phyloP scores from a whole-genome alignment of 495 filamentous ascomycete genomes.

The Peziza echinospora region DNA sequence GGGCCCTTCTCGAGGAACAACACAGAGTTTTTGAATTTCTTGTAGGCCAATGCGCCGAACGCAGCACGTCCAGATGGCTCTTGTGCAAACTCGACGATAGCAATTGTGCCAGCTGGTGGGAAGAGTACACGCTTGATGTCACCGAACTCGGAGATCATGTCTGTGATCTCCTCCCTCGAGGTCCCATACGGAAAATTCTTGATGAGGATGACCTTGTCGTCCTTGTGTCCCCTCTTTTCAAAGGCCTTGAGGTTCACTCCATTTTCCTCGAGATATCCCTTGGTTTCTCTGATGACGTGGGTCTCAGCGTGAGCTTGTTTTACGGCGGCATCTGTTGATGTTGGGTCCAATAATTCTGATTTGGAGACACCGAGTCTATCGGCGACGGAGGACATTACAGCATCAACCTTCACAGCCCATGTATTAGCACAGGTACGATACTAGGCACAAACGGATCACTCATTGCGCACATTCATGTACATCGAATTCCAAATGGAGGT shows the following conservation, averaged over 20 bases:
- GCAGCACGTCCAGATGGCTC: constrained; percentile 58
- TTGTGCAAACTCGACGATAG: constrained; percentile 68
- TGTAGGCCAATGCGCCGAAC: constrained; percentile 64
- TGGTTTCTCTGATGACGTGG: constrained; percentile 87
- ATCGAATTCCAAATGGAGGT: constrained; percentile 93
- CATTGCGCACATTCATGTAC: constrained; percentile 65
- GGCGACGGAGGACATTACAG: constrained; percentile 77
- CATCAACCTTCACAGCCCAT: constrained; percentile 43
- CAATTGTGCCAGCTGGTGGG: constrained; percentile 79
- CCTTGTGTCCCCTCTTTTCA: constrained; percentile 47
- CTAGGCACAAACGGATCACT: constrained; percentile 14
- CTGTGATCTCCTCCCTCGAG: constrained; percentile 40
- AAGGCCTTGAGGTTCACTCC: constrained; percentile 85
- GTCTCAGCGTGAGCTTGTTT: constrained; percentile 96
- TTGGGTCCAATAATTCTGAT: constrained; percentile 76
- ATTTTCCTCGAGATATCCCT: constrained; percentile 63
- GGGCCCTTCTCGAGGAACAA: constrained; percentile 89
- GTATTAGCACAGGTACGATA: constrained; percentile 5
- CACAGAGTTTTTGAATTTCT: constrained; percentile 73
- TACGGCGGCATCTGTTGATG: constrained; percentile 76
- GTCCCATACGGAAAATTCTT: constrained; percentile 87
- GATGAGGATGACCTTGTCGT: constrained; percentile 70
- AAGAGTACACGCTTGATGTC: constrained; percentile 57
- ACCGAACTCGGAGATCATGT: constrained; percentile 50
- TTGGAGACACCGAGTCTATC: constrained; percentile 72